phyloP scores from a whole-genome alignment of 768 basidiomycete species.

The Boletus fagicola region DNA sequence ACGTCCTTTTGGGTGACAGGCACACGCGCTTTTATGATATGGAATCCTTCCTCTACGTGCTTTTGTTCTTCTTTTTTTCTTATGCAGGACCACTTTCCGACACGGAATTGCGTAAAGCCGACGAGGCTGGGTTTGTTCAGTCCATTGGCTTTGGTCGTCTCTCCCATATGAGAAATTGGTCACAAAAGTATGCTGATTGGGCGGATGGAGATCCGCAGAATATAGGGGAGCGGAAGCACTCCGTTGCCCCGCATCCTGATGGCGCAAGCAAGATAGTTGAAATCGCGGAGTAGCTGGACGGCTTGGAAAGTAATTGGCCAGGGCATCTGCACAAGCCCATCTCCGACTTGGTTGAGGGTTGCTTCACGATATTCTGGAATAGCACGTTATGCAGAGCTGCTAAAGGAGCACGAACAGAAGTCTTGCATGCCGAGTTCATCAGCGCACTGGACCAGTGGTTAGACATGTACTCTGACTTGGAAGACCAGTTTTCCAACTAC shows the following conservation, averaged over 20 bases:
- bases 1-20: background rate
- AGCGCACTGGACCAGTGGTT: too few relatives aligned
- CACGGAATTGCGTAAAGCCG: background rate
- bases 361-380: background rate
- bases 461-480: too few relatives aligned
- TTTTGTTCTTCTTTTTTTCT: conserved; percentile 15
- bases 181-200: background rate
- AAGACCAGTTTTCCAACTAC: too few relatives aligned
- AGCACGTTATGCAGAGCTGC: background rate
- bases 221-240: too few relatives aligned
- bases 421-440: too few relatives aligned
- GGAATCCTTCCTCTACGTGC: conserved; percentile 19
- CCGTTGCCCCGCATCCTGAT: too few relatives aligned
- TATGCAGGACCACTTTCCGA: background rate
- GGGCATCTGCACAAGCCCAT: background rate
- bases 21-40: conserved; percentile 14
- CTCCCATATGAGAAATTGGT: background rate
- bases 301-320: background rate
- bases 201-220: background rate
- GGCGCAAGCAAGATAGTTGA: background rate
- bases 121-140: conserved; percentile 1
- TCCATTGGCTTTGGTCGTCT: background rate
- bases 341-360: background rate
- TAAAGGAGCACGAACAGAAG: too few relatives aligned
- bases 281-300: background rate